Percentiles rank a stretch among this genome's conserved stretches.
Evolutionary conservation across 2,329 filamentous ascomycete genomes (phyloP).

Genomic region (Neonectria punicea): DNA sequence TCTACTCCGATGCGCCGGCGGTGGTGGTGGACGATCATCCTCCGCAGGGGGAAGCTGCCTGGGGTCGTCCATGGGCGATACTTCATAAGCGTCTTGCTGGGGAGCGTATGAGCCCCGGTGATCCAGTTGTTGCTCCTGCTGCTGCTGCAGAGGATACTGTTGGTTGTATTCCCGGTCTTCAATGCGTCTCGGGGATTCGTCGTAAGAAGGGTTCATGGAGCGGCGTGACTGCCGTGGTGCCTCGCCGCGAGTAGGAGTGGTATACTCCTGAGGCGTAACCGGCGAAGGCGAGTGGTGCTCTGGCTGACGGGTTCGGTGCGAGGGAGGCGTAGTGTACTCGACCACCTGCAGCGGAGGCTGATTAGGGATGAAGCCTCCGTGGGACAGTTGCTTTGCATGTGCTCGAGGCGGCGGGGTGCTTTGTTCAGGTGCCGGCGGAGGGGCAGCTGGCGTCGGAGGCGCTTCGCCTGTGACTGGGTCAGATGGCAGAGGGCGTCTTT

Average conservation of each 20-base stretch:
- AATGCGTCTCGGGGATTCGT: conserved; percentile 47
- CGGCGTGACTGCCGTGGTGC: conserved; percentile 46
- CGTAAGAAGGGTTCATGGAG: conserved; percentile 50
- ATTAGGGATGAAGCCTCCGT: conserved; percentile 55
- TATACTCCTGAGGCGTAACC: conserved; percentile 32
- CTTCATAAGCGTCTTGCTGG: conserved; percentile 48
- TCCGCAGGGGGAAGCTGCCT: conserved; percentile 51
- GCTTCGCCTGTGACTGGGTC: conserved; percentile 73
- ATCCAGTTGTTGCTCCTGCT: conserved; percentile 52
- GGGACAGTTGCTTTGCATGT: conserved; percentile 54
- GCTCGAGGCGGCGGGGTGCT: conserved; percentile 58
- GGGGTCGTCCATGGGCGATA: conserved; percentile 44
- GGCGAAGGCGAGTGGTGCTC: conserved; percentile 52
- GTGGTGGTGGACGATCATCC: conserved; percentile 63
- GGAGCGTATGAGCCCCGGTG: conserved; percentile 49
- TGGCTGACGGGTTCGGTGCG: conserved; percentile 47
- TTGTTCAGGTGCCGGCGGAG: conserved; percentile 53
- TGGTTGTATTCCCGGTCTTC: conserved; percentile 53
- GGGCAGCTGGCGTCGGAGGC: conserved; percentile 32
- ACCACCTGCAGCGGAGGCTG: conserved; percentile 64
- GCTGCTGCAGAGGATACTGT: conserved; percentile 42
- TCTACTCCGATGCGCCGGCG: conserved; percentile 63
- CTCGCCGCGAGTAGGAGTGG: conserved; percentile 36
- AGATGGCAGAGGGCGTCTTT: conserved; percentile 84
- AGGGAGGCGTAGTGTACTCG: conserved; percentile 60